phyloP scores from a whole-genome alignment of 176 grass and related monocot genomes.

The Phragmites australis region DNA sequence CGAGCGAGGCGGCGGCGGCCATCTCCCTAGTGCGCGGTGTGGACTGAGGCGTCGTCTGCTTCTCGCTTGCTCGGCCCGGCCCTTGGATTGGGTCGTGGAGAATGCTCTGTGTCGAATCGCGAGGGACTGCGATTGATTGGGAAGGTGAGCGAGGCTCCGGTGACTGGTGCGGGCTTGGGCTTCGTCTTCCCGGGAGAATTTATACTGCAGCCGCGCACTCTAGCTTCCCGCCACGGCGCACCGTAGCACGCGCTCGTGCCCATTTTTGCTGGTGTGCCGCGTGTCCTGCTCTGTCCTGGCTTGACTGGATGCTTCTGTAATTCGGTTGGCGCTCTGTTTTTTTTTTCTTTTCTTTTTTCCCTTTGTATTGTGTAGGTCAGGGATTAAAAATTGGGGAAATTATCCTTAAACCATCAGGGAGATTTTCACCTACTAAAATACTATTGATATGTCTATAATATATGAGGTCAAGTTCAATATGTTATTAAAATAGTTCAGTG shows the following conservation, averaged over 20 bases:
- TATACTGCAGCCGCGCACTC: constrained; percentile 40
- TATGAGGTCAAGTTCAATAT: too few species aligned
- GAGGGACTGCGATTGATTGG: background rate
- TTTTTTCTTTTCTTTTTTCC: background rate
- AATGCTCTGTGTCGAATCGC: background rate
- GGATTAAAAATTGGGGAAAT: too few species aligned
- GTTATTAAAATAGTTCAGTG: too few species aligned
- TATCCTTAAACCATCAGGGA: too few species aligned
- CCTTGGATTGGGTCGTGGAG: background rate
- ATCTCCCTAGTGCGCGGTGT: background rate
- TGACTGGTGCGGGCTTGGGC: background rate
- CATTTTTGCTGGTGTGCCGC: constrained; percentile 21
- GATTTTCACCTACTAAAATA: too few species aligned
- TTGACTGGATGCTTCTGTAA: background rate
- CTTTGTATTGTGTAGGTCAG: background rate
- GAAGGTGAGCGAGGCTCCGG: background rate
- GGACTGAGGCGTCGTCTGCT: background rate
- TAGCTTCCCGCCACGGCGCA: constrained; percentile 44
- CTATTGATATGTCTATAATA: too few species aligned
- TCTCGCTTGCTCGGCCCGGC: background rate
- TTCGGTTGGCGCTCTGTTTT: background rate
- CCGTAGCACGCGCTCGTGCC: constrained; percentile 16
- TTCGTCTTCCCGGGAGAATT: constrained; percentile 37
- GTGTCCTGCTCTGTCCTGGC: constrained; percentile 31
- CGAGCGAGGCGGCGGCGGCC: constrained; percentile 36